These are phyloP conservation scores for Spencermartinsiella ligniputridi DNA, from an alignment of 1,139 yeast species.

Conservation along the genomic window DNA sequence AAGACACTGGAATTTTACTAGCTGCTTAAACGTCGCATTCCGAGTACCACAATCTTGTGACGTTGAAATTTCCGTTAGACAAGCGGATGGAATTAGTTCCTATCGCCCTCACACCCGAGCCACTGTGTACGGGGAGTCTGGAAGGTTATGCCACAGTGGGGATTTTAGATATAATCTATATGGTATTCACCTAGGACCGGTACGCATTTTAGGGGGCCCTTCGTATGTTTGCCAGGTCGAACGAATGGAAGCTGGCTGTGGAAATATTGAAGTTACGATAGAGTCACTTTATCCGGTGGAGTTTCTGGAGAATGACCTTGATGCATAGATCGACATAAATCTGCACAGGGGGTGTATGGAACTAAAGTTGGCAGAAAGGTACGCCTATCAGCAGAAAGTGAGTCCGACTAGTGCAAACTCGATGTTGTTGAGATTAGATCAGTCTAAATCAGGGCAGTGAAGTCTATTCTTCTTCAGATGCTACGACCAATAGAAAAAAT, in stretches of 20 bases:
- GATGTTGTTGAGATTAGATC: no score
- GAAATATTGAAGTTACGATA: slow-evolving; percentile 18
- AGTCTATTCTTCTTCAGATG: no score
- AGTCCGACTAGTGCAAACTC: no score
- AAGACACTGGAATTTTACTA: slow-evolving; percentile 19
- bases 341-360: not conserved
- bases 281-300: slow-evolving; percentile 21
- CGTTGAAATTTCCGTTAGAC: slow-evolving; percentile 1
- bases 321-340: not conserved
- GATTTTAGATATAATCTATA: slow-evolving; percentile 43
- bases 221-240: slow-evolving; percentile 23
- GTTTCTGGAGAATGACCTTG: slow-evolving; percentile 1
- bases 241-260: slow-evolving; percentile 31
- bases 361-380: no score
- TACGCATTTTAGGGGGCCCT: slow-evolving; percentile 11
- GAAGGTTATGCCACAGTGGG: slow-evolving; percentile 34
- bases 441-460: no score
- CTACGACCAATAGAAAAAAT: no score
- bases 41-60: slow-evolving; percentile 1
- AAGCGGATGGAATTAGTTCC: slow-evolving; percentile 3
- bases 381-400: no score
- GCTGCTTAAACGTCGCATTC: slow-evolving; percentile 18
- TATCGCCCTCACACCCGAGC: slow-evolving; percentile 30
- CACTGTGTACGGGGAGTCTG: slow-evolving; percentile 27
- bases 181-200: slow-evolving; percentile 42